Base-by-base conservation (phyloP, 1,139 yeast genomes). In the Pichia cactophila region DNA sequence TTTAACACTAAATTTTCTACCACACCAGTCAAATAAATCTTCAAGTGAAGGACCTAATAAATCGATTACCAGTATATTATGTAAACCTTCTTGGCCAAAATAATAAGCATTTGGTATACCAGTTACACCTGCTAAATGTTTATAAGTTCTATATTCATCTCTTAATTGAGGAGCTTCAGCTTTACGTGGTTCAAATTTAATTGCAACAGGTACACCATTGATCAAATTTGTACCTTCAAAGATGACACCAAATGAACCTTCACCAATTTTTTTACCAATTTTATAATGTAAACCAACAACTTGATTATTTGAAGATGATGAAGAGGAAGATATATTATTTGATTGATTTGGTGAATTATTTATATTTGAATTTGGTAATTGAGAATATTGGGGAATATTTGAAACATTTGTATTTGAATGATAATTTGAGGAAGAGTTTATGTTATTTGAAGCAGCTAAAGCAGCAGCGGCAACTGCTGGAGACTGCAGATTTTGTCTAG, bases 1-100 rank as follows among this genome's bases (percentile, higher is more conserved):
- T 69, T 90, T 89, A 53, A 86, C 80, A 48, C 84, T 75, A 66
- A 92, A 92, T 60, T 83, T 78, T 55, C 98, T 79, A 36, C 96
- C 96, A 71, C 98, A 92, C 97, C 97, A 90, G 68, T 92, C 97
- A 68, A 92, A 92, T 64, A 92, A 74, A 70, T 92, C 98, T 67
- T 92, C 98, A 55, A 92, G 73, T 2, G 96, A 86, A 2, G 98
- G 98, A 17, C 98, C 98, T 58, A 92, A 76, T 54, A 92, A 75
- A 67, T 92, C 97, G 61, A 92, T 89, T 42, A 92, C 95, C 58
- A 92, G 75, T 50, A 92, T 88, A 69, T 89, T 89, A 69, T 92
- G 97, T 61, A 89, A 79, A 23, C 98, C 97, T 68, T 92, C 98
- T 67, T 92, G 97, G 50, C 98, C 98, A 68, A 89, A 92, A 62